Percentiles rank a stretch among this genome's conserved stretches.
These are phyloP conservation scores for Begonia peltatifolia DNA, from an alignment of 306 rosid species.

Conservation along the genomic window DNA sequence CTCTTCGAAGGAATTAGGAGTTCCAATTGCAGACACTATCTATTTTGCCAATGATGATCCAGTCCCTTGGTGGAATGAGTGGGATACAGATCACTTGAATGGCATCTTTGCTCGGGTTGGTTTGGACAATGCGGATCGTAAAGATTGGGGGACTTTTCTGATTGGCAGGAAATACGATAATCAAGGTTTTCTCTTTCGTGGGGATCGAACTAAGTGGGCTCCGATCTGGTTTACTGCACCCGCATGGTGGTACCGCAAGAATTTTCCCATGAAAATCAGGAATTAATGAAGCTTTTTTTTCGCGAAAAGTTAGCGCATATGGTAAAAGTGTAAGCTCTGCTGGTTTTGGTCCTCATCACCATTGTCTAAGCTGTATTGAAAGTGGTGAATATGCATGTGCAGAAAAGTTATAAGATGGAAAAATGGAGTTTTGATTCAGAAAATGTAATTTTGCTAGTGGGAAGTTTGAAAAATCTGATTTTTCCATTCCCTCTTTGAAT, in stretches of 20 bases:
- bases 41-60: slow-evolving; percentile 38
- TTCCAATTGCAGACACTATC: slow-evolving; percentile 18
- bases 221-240: slow-evolving; percentile 51
- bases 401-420: too few species aligned
- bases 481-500: too few species aligned
- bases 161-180: slow-evolving; percentile 9
- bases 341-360: too few species aligned
- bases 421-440: too few species aligned
- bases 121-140: slow-evolving; percentile 13
- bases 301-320: too few species aligned
- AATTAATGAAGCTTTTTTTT: neutral
- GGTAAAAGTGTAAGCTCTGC: too few species aligned
- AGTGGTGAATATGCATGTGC: too few species aligned
- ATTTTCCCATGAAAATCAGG: neutral
- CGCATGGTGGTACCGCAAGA: slow-evolving; percentile 44
- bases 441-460: too few species aligned
- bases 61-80: slow-evolving; percentile 60
- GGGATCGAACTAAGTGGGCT: slow-evolving; percentile 31
- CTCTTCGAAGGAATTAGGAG: slow-evolving; percentile 30
- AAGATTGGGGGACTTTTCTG: slow-evolving; percentile 40
- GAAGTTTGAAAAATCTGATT: too few species aligned
- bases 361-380: too few species aligned
- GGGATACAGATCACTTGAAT: slow-evolving; percentile 41
- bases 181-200: slow-evolving; percentile 24
- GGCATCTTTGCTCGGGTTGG: slow-evolving; percentile 23